Evolutionary conservation across 306 rosid species (phyloP).

Genomic region (Dalbergia cultrata): DNA sequence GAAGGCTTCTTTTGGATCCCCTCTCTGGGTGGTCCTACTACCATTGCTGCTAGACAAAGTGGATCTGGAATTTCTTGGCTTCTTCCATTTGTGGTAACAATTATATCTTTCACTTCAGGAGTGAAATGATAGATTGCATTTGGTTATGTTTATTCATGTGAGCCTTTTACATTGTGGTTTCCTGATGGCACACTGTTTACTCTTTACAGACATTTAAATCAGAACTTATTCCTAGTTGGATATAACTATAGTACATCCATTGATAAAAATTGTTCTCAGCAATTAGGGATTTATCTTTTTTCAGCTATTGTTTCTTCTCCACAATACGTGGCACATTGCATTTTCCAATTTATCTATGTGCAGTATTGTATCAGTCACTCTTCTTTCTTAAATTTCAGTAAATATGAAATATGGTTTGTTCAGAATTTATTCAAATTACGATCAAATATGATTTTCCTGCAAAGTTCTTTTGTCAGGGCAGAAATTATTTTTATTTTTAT

Average conservation of each 20-base stretch:
- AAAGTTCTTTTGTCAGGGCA: not conserved
- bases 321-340: not conserved
- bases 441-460: not conserved
- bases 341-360: slow-evolving; percentile 15
- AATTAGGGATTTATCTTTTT: not conserved
- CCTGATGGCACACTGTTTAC: slow-evolving; percentile 16
- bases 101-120: slow-evolving; percentile 31
- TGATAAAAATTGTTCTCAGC: not conserved
- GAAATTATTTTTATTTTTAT: not conserved
- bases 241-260: slow-evolving; percentile 8
- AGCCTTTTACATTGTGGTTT: slow-evolving; percentile 19
- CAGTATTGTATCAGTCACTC: slow-evolving; percentile 4
- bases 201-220: not conserved
- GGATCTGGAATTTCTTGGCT: slow-evolving; percentile 98
- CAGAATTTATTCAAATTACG: slow-evolving; percentile 28
- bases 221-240: slow-evolving; percentile 32
- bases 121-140: slow-evolving; percentile 39
- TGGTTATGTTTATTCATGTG: slow-evolving; percentile 8
- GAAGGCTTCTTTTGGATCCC: slow-evolving; percentile 99
- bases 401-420: not conserved
- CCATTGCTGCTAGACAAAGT: slow-evolving; percentile 97
- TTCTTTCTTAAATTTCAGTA: slow-evolving; percentile 10
- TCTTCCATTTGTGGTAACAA: slow-evolving; percentile 93
- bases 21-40: slow-evolving; percentile 96
- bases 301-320: slow-evolving; percentile 5